These are phyloP conservation scores for Sporothrix luriei DNA, from an alignment of 2,329 filamentous ascomycete species.

Conservation along the genomic window DNA sequence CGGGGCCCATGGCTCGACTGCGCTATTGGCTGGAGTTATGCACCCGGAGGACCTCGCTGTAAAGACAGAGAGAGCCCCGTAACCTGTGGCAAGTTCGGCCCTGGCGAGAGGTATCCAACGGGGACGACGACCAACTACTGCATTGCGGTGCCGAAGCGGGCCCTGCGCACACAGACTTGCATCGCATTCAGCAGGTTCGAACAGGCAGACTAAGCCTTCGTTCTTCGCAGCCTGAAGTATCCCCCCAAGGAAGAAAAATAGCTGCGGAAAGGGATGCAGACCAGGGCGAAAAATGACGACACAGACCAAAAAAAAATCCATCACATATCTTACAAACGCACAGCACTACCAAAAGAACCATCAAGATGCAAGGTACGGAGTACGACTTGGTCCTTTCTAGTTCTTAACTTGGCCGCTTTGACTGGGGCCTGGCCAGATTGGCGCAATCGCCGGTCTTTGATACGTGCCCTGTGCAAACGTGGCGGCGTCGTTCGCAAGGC, in stretches of 20 bases:
- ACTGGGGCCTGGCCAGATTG: background rate
- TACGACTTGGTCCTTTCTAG: constrained; percentile 3
- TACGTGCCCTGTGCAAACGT: constrained; percentile 13
- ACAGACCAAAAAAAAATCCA: no score
- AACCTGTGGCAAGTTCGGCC: background rate
- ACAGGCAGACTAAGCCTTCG: constrained; percentile 2
- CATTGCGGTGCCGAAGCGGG: background rate
- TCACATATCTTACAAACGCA: no score
- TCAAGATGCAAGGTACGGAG: constrained; percentile 3
- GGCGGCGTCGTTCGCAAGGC: constrained; percentile 14
- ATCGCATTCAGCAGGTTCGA: constrained; percentile 20
- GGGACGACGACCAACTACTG: background rate
- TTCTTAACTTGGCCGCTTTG: constrained; percentile 5
- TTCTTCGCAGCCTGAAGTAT: background rate
- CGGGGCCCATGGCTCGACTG: constrained; percentile 34
- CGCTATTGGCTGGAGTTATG: constrained; percentile 24
- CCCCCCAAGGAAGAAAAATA: background rate
- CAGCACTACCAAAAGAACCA: background rate
- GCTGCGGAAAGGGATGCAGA: background rate
- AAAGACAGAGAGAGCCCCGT: constrained; percentile 3
- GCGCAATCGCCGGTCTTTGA: background rate
- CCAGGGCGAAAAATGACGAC: background rate
- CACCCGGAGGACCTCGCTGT: background rate
- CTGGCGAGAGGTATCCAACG: constrained; percentile 5
- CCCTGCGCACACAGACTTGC: constrained; percentile 1